phyloP scores from a whole-genome alignment of 768 basidiomycete species.

The Hemileccinum impolitum region DNA sequence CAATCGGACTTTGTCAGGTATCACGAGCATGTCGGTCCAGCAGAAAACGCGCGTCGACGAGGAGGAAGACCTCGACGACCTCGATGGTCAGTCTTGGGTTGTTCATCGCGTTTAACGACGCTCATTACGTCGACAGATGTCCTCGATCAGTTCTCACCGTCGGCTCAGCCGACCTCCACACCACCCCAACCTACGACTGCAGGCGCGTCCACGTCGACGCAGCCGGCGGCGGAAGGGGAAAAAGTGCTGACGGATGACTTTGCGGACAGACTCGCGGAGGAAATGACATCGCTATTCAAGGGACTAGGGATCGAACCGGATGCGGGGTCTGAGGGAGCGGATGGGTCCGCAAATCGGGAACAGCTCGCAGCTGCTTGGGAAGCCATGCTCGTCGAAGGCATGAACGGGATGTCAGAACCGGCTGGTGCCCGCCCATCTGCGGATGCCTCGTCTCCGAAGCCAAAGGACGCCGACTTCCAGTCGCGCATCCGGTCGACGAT shows the following conservation, averaged over 20 bases:
- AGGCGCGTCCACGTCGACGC: constrained; percentile 15
- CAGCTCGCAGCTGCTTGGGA: constrained; percentile 65
- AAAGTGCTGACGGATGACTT: constrained; percentile 31
- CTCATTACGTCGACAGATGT: constrained; percentile 38
- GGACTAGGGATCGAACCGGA: constrained; percentile 14
- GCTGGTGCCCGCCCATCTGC: not conserved
- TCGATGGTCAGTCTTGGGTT: constrained; percentile 35
- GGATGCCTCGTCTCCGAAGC: constrained; percentile 1
- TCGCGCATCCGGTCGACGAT: constrained; percentile 67
- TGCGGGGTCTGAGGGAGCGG: constrained; percentile 11
- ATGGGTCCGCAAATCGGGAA: constrained; percentile 27
- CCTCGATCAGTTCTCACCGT: constrained; percentile 42
- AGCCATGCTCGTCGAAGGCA: constrained; percentile 61
- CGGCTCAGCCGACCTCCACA: constrained; percentile 14
- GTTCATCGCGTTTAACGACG: not conserved
- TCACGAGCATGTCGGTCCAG: constrained; percentile 8
- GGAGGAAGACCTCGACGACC: constrained; percentile 40
- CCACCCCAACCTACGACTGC: constrained; percentile 15
- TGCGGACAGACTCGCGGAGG: constrained; percentile 5
- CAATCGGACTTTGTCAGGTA: not conserved
- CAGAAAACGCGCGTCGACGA: constrained; percentile 26
- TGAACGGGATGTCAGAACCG: constrained; percentile 37
- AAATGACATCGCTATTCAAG: not conserved
- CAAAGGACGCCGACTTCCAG: constrained; percentile 52
- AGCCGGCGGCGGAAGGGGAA: constrained; percentile 1